These are phyloP conservation scores for Paecilomyces sp. DNA, from an alignment of 2,329 filamentous ascomycete genomes.

Conservation along the genomic window DNA sequence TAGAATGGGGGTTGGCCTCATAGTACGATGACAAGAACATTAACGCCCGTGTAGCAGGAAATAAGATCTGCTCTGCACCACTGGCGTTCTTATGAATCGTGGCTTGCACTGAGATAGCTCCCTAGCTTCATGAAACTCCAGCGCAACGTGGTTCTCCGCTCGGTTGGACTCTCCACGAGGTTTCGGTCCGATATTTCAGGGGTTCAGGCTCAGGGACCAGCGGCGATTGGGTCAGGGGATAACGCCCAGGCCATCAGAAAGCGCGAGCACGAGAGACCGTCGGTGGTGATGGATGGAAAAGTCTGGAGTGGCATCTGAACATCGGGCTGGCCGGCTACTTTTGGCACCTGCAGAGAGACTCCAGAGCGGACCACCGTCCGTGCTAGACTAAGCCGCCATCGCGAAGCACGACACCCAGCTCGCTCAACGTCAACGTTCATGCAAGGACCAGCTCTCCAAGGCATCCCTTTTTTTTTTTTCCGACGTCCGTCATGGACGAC, in stretches of 20 bases:
- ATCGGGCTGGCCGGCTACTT: neutral
- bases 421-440: neutral
- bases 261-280: neutral
- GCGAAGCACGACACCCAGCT: neutral
- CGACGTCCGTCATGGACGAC: neutral
- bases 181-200: neutral
- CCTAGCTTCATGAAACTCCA: neutral
- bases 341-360: neutral
- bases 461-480: neutral
- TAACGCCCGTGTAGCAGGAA: neutral
- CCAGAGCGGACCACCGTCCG: neutral
- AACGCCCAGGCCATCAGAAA: neutral
- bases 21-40: neutral
- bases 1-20: neutral
- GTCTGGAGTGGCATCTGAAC: neutral
- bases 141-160: neutral
- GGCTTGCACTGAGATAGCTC: neutral
- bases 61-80: neutral
- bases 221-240: neutral
- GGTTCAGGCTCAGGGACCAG: neutral
- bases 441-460: neutral
- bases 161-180: neutral
- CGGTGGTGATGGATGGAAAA: neutral
- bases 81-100: neutral
- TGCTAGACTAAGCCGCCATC: neutral